Evolutionary conservation across 2,329 filamentous ascomycete genomes (phyloP).

Genomic region (Pyricularia sp.): DNA sequence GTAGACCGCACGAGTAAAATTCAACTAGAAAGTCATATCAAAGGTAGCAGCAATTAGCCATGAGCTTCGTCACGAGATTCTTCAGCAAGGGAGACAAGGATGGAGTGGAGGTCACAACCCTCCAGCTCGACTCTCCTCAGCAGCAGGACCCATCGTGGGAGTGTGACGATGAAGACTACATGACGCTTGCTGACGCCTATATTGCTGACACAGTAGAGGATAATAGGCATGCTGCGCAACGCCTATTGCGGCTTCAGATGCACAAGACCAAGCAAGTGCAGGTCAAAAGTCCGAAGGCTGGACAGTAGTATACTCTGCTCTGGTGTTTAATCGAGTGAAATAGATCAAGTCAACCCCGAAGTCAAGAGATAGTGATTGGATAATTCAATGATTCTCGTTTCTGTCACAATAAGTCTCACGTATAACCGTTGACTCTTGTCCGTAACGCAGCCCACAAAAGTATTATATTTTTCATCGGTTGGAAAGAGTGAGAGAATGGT

Average conservation of each 20-base stretch:
- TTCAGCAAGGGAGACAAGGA: neutral
- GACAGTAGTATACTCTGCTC: neutral
- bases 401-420: neutral
- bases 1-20: neutral
- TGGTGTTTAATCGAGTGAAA: neutral
- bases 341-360: neutral
- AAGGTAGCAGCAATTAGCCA: neutral
- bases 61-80: neutral
- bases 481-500: neutral
- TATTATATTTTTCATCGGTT: neutral
- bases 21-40: neutral
- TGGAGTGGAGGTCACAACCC: neutral
- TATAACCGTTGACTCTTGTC: neutral
- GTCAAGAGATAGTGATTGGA: neutral
- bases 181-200: neutral
- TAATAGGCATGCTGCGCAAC: neutral
- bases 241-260: neutral
- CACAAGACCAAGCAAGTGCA: neutral
- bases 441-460: neutral
- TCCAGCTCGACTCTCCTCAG: neutral
- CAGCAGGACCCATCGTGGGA: neutral
- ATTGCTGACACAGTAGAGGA: neutral
- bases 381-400: no score
- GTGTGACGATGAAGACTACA: neutral
- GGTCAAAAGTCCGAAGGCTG: neutral